phyloP scores from a whole-genome alignment of 768 basidiomycete genomes.

The Naganishia vishniacii region DNA sequence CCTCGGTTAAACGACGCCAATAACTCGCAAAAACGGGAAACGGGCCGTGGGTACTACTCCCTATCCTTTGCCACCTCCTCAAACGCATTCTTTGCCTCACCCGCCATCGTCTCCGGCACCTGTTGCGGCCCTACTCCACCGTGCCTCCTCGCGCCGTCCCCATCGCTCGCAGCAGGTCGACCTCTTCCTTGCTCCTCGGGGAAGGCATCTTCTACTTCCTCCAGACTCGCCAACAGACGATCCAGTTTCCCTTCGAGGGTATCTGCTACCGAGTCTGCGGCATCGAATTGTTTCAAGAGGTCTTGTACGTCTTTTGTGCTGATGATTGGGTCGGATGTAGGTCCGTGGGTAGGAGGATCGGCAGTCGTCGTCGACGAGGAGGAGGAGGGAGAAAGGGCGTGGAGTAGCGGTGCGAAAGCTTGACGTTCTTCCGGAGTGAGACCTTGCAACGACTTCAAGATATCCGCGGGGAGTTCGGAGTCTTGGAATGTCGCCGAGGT shows the following conservation, averaged over 20 bases:
- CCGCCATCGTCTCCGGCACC: conserved; percentile 25
- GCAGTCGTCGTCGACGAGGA: too few relatives aligned
- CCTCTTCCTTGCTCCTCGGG: conserved; percentile 60
- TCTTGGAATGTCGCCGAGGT: not conserved
- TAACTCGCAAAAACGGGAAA: too few relatives aligned
- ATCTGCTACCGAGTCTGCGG: conserved; percentile 43
- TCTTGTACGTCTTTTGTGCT: conserved; percentile 32
- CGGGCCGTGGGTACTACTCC: too few relatives aligned
- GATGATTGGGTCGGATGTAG: conserved; percentile 17
- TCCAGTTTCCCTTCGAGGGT: conserved; percentile 43
- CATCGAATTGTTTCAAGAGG: conserved; percentile 39
- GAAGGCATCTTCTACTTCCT: conserved; percentile 33
- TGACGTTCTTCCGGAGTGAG: conserved; percentile 32
- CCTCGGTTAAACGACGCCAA: too few relatives aligned
- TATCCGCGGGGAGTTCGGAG: conserved; percentile 18
- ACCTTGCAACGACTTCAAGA: conserved; percentile 6
- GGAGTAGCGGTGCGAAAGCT: conserved; percentile 32
- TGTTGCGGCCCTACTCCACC: conserved; percentile 3
- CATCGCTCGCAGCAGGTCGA: conserved; percentile 28
- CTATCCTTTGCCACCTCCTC: conserved; percentile 5
- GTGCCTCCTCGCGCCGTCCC: conserved; percentile 50
- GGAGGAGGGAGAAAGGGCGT: conserved; percentile 26
- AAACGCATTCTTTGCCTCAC: conserved; percentile 22
- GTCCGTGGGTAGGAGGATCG: not conserved
- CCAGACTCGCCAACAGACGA: conserved; percentile 33